Evolutionary conservation across 805 yeast genomes (phyloP), one percentile per base, ranked within the genome.

Genomic region (Candida quercuum): DNA sequence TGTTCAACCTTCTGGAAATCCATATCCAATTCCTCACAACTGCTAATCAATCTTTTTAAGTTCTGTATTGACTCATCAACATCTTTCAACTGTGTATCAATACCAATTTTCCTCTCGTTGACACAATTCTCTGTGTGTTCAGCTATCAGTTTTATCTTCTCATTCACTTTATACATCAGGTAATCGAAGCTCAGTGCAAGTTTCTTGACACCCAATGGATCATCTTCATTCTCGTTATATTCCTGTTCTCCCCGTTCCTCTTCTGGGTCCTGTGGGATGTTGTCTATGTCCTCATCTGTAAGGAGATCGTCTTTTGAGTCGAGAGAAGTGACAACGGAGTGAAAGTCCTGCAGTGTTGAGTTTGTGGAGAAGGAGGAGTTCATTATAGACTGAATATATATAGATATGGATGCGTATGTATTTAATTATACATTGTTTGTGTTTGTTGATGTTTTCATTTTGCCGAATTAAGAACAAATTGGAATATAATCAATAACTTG

Each of bases 121-220:
- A 49, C 47, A 7, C 41, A 36, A 25, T 41, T 38, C 49, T 48
- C 49, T 5, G 74, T 60, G 60, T 70, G 49, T 42, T 72, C 69
- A 7, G 76, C 66, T 18, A 79, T 56, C 2, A 64, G 59, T 17
- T 67, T 59, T 6, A 82, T 68, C 37, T 71, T 68, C 42, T 78
- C 84, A 32, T 71, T 69, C 35, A 84, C 78, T 52, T 74, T 76
- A 60, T 65, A 79, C 53, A 82, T 54, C 28, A 84, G 56, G 47
- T 81, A 79, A 48, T 84, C 91, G 52, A 73, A 82, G 37, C 71
- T 72, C 18, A 80, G 62, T 1, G 84, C 74, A 30, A 84, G 60
- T 39, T 72, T 68, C 47, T 76, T 72, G 14, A 83, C 67, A 11
- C 78, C 74, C 19, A 83, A 60, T 1, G 87, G 86, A 56, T 83